Conservation (phyloP, 306 rosid species). For the Casuarina equisetifolia region DNA sequence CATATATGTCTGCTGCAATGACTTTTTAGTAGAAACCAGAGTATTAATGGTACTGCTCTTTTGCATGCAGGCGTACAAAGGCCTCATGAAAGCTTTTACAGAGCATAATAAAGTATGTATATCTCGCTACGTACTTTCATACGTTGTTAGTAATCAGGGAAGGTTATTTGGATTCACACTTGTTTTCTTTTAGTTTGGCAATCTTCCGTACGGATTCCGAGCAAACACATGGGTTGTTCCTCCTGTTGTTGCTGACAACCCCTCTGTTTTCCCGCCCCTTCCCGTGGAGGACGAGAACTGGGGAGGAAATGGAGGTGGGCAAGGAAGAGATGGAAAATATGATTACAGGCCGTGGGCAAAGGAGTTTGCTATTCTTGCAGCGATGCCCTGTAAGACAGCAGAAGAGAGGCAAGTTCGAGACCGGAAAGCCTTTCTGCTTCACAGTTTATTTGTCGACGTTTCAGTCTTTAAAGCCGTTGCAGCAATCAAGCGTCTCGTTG, state of each 20-base stretch:
- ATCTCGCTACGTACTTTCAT: slow-evolving; percentile 13
- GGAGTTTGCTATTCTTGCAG: slow-evolving; percentile 79
- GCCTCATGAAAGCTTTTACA: slow-evolving; percentile 83
- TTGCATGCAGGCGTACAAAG: slow-evolving; percentile 76
- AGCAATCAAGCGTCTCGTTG: slow-evolving; percentile 52
- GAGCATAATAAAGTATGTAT: slow-evolving; percentile 84
- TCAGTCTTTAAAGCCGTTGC: slow-evolving; percentile 82
- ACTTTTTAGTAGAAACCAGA: background rate
- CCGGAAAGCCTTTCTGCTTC: slow-evolving; percentile 91
- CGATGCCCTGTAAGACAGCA: slow-evolving; percentile 86
- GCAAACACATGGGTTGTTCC: slow-evolving; percentile 98
- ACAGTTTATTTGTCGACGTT: slow-evolving; percentile 87
- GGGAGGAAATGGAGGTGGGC: slow-evolving; percentile 98
- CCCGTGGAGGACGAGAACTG: slow-evolving; percentile 86
- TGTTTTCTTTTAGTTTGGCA: slow-evolving; percentile 79
- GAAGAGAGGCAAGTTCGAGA: slow-evolving; percentile 96
- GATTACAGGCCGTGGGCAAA: slow-evolving; percentile 80
- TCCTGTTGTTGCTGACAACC: slow-evolving; percentile 81
- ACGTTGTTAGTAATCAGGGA: slow-evolving; percentile 10
- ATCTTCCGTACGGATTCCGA: slow-evolving; percentile 95
- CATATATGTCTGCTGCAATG: background rate
- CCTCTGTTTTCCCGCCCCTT: slow-evolving; percentile 65
- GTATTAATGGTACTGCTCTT: slow-evolving; percentile 9
- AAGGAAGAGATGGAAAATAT: slow-evolving; percentile 72
- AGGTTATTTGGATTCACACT: slow-evolving; percentile 20